Base-by-base conservation (phyloP, 139 green algal species). In the Chlorella sp. region DNA sequence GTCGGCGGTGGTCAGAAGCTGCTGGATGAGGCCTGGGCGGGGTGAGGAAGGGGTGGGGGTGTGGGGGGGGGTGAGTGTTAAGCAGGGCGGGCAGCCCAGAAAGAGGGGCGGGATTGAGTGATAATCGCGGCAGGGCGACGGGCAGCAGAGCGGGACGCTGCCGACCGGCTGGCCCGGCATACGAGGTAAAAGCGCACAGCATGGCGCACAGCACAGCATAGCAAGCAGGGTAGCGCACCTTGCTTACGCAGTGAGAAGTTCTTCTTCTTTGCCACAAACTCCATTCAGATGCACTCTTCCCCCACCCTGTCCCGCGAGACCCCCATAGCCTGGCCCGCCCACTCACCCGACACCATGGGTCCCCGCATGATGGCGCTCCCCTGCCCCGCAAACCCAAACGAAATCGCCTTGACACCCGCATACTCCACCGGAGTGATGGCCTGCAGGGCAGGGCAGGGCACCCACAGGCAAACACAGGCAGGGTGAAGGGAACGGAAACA, bases 361-460 rank as follows among this genome's bases (percentile, higher is more conserved):
- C 98, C 98, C 5, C 98, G 93, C 98, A 99, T 99, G 94, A 99
- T 99, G 85, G 98, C 98, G 73, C 92, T 96, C 86, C 98, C 98
- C 91, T 99, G 96, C 12, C 97, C 98, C 36, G 98, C 97, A 92
- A 97, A 99, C 30, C 98, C 98, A 93, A 99, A 99, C 1, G 96
- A 99, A n/a, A 99, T 96, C 37, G 96, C 90, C 93, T 99, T 98
- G 39, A 99, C 98, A 26, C 98, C 98, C 91, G 98, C 91, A 88
- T 99, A 99, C 81, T 98, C 96, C 39, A 96, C 95, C 3, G 97
- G 97, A 34, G 85, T 94, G 92, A 99, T 98, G 69, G 93, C 95
- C 89, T 94, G 86, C 36, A 81, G 21, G 28, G 53, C 28, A 48
- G 30, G 37, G 30, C 42, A 68, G 42, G 26, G 42, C 2, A 14